Evolutionary conservation across 805 yeast genomes (phyloP).

Genomic region (Candida succiphila): DNA sequence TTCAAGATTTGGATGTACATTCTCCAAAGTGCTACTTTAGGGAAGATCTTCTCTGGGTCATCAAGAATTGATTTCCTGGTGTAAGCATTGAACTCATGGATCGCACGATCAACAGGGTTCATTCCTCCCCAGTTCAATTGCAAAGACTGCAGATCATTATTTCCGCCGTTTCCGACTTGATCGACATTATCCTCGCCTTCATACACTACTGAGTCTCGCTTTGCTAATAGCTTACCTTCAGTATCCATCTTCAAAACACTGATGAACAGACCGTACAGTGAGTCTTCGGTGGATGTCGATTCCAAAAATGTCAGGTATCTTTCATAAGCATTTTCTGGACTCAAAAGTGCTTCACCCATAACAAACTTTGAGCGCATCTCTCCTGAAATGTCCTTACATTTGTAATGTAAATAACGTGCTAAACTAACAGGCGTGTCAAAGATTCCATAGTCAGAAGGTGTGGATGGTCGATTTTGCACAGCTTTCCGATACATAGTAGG

Average conservation of each 20-base stretch:
- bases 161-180: too few relatives aligned
- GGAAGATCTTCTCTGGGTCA: conserved; percentile 26
- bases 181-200: neutral
- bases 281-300: conserved; percentile 3
- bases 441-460: neutral
- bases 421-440: conserved; percentile 9
- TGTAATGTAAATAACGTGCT: conserved; percentile 15
- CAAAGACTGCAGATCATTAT: conserved; percentile 3
- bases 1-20: conserved; percentile 42
- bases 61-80: conserved; percentile 25
- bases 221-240: neutral
- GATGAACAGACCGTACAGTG: conserved; percentile 34
- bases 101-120: conserved; percentile 51
- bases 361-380: conserved; percentile 14
- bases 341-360: conserved; percentile 23
- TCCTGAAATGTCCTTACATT: conserved; percentile 6
- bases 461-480: neutral
- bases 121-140: conserved; percentile 33
- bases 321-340: conserved; percentile 20
- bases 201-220: neutral
- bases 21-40: conserved; percentile 38
- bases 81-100: conserved; percentile 40
- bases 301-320: conserved; percentile 14
- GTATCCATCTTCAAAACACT: conserved; percentile 28
- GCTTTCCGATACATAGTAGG: neutral